A percentile compares a stretch with the other conserved stretches of the same genome.
Evolutionary conservation across 1,284 basidiomycete genomes (phyloP).

Genomic region (Ceratobasidium sp.): DNA sequence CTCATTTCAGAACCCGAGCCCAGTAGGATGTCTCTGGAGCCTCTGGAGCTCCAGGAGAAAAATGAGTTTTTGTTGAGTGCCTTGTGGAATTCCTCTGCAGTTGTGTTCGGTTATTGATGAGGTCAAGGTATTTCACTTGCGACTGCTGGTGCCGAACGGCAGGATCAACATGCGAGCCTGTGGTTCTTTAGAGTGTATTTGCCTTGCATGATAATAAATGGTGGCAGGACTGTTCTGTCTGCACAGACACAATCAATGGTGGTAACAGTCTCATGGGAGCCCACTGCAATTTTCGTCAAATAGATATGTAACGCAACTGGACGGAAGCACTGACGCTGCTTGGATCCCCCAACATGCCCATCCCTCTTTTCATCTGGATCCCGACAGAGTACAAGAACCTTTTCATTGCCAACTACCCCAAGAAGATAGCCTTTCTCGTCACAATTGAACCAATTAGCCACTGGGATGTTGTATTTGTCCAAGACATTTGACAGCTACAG

Average conservation of each 20-base stretch:
- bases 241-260: constrained; percentile 10
- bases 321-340: constrained; percentile 52
- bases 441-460: neutral
- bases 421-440: neutral
- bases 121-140: too few relatives aligned
- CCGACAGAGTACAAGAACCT: neutral
- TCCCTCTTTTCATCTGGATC: neutral
- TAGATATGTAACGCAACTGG: constrained; percentile 45
- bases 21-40: too few relatives aligned
- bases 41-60: too few relatives aligned
- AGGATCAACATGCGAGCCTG: too few relatives aligned
- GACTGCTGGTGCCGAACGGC: too few relatives aligned
- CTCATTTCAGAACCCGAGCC: too few relatives aligned
- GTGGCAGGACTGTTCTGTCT: neutral
- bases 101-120: too few relatives aligned
- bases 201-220: constrained; percentile 30
- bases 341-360: constrained; percentile 12
- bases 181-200: constrained; percentile 12
- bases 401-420: constrained; percentile 6
- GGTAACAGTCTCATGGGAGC: constrained; percentile 13
- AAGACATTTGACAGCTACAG: constrained; percentile 1
- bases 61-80: too few relatives aligned
- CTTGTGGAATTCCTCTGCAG: too few relatives aligned
- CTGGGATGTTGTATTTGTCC: neutral
- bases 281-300: neutral